phyloP scores from a whole-genome alignment of 805 yeast species.

The Lipomyces mesembrius region DNA sequence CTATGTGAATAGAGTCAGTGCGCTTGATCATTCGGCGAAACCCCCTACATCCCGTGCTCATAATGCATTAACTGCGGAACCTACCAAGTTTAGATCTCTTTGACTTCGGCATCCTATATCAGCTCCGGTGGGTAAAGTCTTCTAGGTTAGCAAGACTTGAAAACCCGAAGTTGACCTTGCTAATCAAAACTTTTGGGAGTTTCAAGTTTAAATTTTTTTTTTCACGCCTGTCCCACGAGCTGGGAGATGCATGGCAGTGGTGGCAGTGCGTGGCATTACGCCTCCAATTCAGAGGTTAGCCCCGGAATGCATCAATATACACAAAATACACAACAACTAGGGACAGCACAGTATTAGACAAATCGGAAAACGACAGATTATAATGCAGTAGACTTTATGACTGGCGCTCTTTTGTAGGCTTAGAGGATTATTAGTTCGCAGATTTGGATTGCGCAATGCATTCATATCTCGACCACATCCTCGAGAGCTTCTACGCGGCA shows the following conservation, averaged over 20 bases:
- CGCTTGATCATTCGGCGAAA: neutral
- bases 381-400: too few relatives aligned
- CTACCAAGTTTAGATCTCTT: conserved; percentile 83
- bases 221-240: neutral
- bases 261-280: conserved; percentile 5
- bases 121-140: neutral
- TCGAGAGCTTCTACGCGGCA: conserved; percentile 67
- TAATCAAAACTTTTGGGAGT: conserved; percentile 12
- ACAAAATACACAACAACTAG: too few relatives aligned
- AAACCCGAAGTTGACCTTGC: neutral
- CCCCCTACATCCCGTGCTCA: neutral
- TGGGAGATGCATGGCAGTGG: conserved; percentile 7
- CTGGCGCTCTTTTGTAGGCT: neutral
- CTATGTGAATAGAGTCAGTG: conserved; percentile 44
- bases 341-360: too few relatives aligned
- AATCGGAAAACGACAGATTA: too few relatives aligned
- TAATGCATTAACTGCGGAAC: conserved; percentile 25
- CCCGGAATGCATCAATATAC: too few relatives aligned
- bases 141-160: neutral
- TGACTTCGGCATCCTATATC: conserved; percentile 84
- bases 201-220: conserved; percentile 9
- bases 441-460: conserved; percentile 55
- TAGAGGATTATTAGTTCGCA: neutral
- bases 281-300: too few relatives aligned
- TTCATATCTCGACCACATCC: conserved; percentile 84